phyloP scores from a whole-genome alignment of 768 basidiomycete genomes.

The Tricholoma hemisulphureum region DNA sequence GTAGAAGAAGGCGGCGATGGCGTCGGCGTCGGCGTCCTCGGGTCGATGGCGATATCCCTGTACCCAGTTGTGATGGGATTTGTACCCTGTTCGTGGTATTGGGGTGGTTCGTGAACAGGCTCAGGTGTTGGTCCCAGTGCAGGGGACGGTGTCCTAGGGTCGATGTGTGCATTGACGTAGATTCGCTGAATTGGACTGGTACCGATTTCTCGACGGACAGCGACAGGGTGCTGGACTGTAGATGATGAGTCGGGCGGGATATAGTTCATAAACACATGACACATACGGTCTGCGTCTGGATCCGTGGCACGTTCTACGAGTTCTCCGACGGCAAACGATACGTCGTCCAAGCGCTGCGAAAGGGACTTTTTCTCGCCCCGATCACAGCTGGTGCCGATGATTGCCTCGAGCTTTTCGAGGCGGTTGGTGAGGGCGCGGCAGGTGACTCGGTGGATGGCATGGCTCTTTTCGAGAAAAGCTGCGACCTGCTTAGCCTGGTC shows the following conservation, averaged over 20 bases:
- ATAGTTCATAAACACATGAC: neutral
- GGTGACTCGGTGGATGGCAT: slow-evolving; percentile 14
- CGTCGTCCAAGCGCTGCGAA: slow-evolving; percentile 14
- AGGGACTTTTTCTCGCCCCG: slow-evolving; percentile 14
- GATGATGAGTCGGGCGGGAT: neutral
- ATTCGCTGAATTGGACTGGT: slow-evolving; percentile 1
- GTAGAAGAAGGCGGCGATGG: neutral
- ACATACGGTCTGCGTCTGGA: slow-evolving; percentile 17
- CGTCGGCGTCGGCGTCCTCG: slow-evolving; percentile 2
- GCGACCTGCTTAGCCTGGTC: slow-evolving; percentile 4
- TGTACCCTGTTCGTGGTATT: neutral
- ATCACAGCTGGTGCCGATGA: slow-evolving; percentile 13
- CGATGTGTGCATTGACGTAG: neutral
- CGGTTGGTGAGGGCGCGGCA: slow-evolving; percentile 6
- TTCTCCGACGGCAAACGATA: slow-evolving; percentile 22
- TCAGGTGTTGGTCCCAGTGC: neutral
- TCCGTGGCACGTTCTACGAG: slow-evolving; percentile 20
- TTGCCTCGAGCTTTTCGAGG: slow-evolving; percentile 17
- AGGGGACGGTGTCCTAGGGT: neutral
- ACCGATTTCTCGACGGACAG: neutral
- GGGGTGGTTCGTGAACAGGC: neutral
- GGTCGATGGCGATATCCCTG: neutral
- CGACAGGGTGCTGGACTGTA: neutral
- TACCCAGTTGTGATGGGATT: neutral
- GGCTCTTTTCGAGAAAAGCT: slow-evolving; percentile 6